Base-by-base conservation (phyloP, 106 monocot genomes). In the Acorus gramineus region DNA sequence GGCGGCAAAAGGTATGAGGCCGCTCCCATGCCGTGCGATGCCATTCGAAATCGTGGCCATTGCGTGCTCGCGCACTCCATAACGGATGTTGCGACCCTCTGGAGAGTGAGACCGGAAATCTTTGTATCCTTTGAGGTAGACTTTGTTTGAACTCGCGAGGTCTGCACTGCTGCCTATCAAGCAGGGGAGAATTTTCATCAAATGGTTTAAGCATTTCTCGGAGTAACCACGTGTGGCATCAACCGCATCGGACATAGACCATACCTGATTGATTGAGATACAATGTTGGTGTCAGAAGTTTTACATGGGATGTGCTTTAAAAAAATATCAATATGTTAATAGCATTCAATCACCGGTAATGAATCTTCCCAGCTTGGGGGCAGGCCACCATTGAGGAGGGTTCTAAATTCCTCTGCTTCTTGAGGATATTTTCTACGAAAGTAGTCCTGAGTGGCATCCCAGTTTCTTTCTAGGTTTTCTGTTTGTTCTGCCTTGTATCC, bases 11-110 rank as follows among this genome's bases (percentile, higher is more conserved):
- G 71, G 80, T 4, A 76, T 53, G 8, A 76, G 67, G 3, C 80
- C 71, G 11, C 71, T 71, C 7, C 80, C 71, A 63, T 80, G 80
- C 47, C 67, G 52, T n/a, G 70, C 71, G 14, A 80, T 80, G 42
- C 80, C 75, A 67, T 75, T 80, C 11, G 71, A 75, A 48, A 80
- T 80, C 5, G 71, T 71, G 3, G 66, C 73, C 80, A 74, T 74
- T 11, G 70, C 74, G 14, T 80, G 79, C 51, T 80, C 79, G 0
- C 79, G 59, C 2, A 74, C 74, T 11, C 74, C 74, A 42, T 70
- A 74, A 4, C 74, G 44, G 5, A 80, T 71, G 62, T 80, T 79
- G 0, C 70, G 61, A 1, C 71, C 74, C 52, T 60, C 13, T 11
- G 74, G 65, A n/a, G 69, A 47, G 12, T 53, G 50, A 11, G 9